phyloP scores from a whole-genome alignment of 805 yeast genomes.

The Saccharomycopsis sp. region DNA sequence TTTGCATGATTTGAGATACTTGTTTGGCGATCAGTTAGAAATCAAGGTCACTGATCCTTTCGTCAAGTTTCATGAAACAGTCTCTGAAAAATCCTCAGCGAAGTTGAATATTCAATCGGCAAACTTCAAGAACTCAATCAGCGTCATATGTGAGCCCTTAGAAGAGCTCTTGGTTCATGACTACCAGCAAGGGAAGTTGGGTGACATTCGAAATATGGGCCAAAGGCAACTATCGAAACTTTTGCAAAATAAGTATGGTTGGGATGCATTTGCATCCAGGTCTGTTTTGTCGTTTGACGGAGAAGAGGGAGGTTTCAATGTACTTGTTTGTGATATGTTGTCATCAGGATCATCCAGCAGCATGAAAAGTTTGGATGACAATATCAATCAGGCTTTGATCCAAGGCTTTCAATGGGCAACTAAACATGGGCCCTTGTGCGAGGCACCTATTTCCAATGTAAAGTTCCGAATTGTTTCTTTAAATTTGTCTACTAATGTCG shows the following conservation, averaged over 20 bases:
- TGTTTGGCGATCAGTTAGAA: slow-evolving; percentile 50
- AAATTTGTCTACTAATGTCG: slow-evolving; percentile 37
- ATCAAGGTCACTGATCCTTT: slow-evolving; percentile 81
- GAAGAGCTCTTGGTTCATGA: slow-evolving; percentile 43
- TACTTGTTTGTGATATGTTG: no score
- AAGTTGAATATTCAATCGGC: slow-evolving; percentile 54
- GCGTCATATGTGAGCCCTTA: slow-evolving; percentile 70
- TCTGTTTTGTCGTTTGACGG: no score
- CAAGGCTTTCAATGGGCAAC: slow-evolving; percentile 82
- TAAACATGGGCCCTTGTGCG: slow-evolving; percentile 87
- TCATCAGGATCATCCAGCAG: no score
- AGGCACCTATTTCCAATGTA: slow-evolving; percentile 64
- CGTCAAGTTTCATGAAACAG: slow-evolving; percentile 71
- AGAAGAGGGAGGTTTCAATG: no score
- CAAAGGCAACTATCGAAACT: slow-evolving; percentile 40
- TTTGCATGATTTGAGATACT: slow-evolving; percentile 61
- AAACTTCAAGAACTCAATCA: slow-evolving; percentile 45
- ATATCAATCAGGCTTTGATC: slow-evolving; percentile 44
- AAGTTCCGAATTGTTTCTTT: slow-evolving; percentile 65
- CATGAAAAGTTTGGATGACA: no score
- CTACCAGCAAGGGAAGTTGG: slow-evolving; percentile 38
- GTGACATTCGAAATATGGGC: slow-evolving; percentile 26
- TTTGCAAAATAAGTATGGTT: slow-evolving; percentile 49
- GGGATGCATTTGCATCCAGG: slow-evolving; percentile 81
- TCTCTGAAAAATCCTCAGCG: slow-evolving; percentile 54